A percentile compares a stretch with the other conserved stretches of the same genome.
phyloP scores from a whole-genome alignment of 805 yeast genomes.

The Candida fluviatilis region DNA sequence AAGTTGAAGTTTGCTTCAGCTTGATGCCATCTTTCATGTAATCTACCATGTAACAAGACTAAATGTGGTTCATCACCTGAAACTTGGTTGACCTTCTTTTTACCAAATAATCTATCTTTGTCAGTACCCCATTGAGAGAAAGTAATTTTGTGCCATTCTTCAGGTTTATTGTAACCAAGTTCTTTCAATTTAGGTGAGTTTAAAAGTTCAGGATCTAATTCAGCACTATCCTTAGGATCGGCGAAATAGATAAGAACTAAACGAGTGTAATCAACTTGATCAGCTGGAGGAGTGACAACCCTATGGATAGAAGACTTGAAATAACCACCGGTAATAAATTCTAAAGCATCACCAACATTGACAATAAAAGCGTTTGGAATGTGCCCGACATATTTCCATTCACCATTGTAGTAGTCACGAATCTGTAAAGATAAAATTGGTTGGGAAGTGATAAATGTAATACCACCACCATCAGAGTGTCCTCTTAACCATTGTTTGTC shows the following conservation, averaged over 20 bases:
- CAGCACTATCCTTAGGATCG: conserved; percentile 14
- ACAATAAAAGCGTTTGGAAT: conserved; percentile 22
- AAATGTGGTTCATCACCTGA: conserved; percentile 31
- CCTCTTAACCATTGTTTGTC: conserved; percentile 23
- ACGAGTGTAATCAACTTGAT: conserved; percentile 16
- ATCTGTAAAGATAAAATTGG: conserved; percentile 24
- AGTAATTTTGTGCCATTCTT: conserved; percentile 22
- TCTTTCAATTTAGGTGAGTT: conserved; percentile 16
- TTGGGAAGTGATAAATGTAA: conserved; percentile 24
- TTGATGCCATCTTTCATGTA: conserved; percentile 41
- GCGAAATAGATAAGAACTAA: conserved; percentile 22
- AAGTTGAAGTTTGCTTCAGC: conserved; percentile 16
- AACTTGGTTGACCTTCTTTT: conserved; percentile 26
- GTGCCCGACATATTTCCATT: conserved; percentile 25
- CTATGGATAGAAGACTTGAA: conserved; percentile 21
- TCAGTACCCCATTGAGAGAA: conserved; percentile 32
- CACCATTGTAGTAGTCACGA: conserved; percentile 21
- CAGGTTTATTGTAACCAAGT: conserved; percentile 15
- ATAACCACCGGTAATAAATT: conserved; percentile 23
- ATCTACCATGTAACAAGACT: conserved; percentile 32
- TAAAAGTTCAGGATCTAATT: conserved; percentile 18
- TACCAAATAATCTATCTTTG: conserved; percentile 42
- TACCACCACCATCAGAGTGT: conserved; percentile 24
- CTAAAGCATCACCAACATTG: conserved; percentile 24
- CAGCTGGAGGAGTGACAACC: conserved; percentile 20